Base-by-base conservation (phyloP, 1,139 yeast species). In the Blastobotrys serpentis region DNA sequence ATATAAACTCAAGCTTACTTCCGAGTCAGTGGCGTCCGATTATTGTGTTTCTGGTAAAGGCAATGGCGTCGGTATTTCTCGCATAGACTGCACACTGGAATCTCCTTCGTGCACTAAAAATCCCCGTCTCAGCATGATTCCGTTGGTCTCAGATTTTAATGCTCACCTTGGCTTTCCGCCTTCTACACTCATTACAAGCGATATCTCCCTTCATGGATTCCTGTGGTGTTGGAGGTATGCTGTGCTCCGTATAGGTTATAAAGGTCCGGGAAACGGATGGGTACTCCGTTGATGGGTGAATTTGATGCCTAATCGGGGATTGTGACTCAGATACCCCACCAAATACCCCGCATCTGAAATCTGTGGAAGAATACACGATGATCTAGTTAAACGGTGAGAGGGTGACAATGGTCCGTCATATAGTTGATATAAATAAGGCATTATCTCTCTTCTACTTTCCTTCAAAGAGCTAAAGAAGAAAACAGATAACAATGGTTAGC, bases 111-210 rank as follows among this genome's bases (percentile, higher is more conserved):
- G 23, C 39, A 34, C 39, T 34, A 16, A 5, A 34, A 18, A n/a
- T n/a, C 21, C 13, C n/a, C 13, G 16, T 17, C 8, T 18, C 39
- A n/a, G 36, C 36, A 34, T 16, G 16, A 34, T 8, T 34, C 6
- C 23, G n/a, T n/a, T 5, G 21, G n/a, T 18, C 21, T 4, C 10
- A 23, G 10, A 6, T 23, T 10, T 23, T 23, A 23, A 10, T 23
- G 26, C 39, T 16, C 16, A 34, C 39, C 21, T 34, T 34, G 39
- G 39, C 11, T n/a, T 34, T 34, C 11, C 39, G 39, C 21, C 39
- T 10, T 17, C 39, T 16, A 34, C 39, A 34, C 21, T 34, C 39
- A 10, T 18, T 34, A 14, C 39, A 34, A 16, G 39, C 21, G 21
- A 17, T 10, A 10, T n/a, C 16, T 16, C n/a, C 39, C 16, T n/a